A percentile compares a stretch with the other conserved stretches of the same genome.
Conservation (phyloP, 116 monocot genomes). For the Posidonia oceanica region DNA sequence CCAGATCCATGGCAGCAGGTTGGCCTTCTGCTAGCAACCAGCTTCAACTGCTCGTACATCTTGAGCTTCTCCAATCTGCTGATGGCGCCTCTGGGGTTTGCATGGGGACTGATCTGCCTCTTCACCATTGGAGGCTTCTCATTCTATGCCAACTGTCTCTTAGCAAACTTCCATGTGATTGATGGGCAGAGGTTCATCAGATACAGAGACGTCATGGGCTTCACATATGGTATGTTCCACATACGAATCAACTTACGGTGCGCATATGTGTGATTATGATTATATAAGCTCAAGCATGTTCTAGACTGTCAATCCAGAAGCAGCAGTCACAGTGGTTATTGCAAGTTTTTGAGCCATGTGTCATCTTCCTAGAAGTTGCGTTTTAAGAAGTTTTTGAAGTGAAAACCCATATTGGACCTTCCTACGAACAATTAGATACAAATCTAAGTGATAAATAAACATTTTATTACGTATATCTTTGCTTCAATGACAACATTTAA, state of each 20-base stretch:
- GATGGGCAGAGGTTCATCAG: constrained; percentile 43
- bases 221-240: constrained; percentile 21
- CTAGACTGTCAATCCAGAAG: too few relatives aligned
- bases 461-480: too few relatives aligned
- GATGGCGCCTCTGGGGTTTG: constrained; percentile 48
- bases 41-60: constrained; percentile 59
- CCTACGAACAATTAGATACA: too few relatives aligned
- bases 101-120: constrained; percentile 30
- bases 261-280: too few relatives aligned
- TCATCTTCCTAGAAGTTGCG: too few relatives aligned
- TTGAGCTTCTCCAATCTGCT: constrained; percentile 56
- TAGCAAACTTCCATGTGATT: constrained; percentile 34
- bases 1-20: constrained; percentile 52
- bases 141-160: constrained; percentile 45
- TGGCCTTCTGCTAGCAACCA: constrained; percentile 30
- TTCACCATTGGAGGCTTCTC: constrained; percentile 23
- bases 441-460: too few relatives aligned
- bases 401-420: too few relatives aligned
- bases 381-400: too few relatives aligned
- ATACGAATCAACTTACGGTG: too few relatives aligned
- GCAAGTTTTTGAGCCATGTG: too few relatives aligned
- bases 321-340: too few relatives aligned
- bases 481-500: not conserved
- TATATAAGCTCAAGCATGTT: too few relatives aligned
- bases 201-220: constrained; percentile 55